Base-by-base conservation (phyloP, 2,329 filamentous ascomycete genomes). In the Botrytis tulipae region DNA sequence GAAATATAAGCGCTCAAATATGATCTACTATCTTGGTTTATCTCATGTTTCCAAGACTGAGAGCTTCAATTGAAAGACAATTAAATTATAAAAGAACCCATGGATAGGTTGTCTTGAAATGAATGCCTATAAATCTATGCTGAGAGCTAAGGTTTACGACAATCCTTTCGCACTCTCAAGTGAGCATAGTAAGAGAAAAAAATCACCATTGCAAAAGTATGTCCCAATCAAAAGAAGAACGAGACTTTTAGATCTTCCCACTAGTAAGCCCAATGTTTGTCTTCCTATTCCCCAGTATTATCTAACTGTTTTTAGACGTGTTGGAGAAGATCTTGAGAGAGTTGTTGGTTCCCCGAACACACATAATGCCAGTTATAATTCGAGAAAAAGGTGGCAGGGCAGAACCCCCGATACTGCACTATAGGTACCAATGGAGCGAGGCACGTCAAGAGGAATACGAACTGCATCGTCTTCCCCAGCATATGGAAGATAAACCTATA, bases 401-500 rank as follows among this genome's bases (percentile, higher is more conserved):
- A 1, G 29, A 37, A 1, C 16, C 37, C 4, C 42, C 62, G 7
- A 18, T 32, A 16, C 14, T 65, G n/a, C 16, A 25, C 37, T 51
- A 51, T 25, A 37, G 2, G 12, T 67, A 51, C 48, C 63, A 67
- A 37, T 67, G 44, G 63, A 67, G 63, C 4, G 44, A 67, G 12
- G 44, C 63, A 67, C 63, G 63, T 18, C 44, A 67, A 40, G 44
- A 67, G 48, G 20, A 29, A 37, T 51, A 67, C 10, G 44, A 67
- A 51, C 25, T 25, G 4, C 3, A 67, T n/a, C 18, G 4, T n/a
- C 44, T 51, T n/a, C 32, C 63, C 1, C 35, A 37, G 0, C 2
- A n/a, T 2, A 51, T 67, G 16, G 22, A 12, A 7, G 22, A 35
- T 16, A 37, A 6, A 14, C 6, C 35, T 18, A 3, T 29, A 51